These are phyloP conservation scores for Fraxinus cuspidata DNA, from an alignment of 257 asterid genomes.

Conservation along the genomic window DNA sequence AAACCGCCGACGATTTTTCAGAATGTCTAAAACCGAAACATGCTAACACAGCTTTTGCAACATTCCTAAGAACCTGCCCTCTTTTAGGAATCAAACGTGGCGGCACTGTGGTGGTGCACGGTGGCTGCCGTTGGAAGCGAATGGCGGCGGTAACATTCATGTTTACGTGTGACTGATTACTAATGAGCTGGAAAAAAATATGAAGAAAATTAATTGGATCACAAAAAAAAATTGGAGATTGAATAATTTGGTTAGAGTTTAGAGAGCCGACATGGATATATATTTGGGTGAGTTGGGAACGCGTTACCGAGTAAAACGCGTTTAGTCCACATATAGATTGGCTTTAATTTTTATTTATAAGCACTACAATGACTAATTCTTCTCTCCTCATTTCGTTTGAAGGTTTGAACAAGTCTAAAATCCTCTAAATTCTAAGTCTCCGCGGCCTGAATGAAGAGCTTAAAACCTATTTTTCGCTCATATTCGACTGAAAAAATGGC, in stretches of 20 bases:
- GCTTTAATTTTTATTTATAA: background rate
- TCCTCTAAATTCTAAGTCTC: background rate
- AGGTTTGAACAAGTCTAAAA: background rate
- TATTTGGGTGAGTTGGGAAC: background rate
- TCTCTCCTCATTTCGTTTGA: background rate
- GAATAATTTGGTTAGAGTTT: background rate
- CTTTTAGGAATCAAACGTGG: slow-evolving; percentile 1
- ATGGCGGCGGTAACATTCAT: background rate
- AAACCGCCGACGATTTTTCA: background rate
- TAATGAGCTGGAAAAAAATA: background rate
- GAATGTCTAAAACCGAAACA: background rate
- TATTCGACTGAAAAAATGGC: too few species aligned
- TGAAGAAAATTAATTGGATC: too few species aligned
- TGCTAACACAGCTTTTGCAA: background rate
- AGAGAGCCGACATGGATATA: background rate
- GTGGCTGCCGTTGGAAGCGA: background rate
- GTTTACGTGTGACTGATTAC: background rate
- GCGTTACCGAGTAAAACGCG: slow-evolving; percentile 5
- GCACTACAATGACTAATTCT: background rate
- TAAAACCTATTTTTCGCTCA: background rate
- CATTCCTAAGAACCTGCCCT: background rate
- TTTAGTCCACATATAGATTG: background rate
- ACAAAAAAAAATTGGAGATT: background rate
- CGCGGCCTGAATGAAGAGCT: background rate
- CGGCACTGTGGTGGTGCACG: background rate